These are phyloP conservation scores for Verticillium albo-atrum DNA, from an alignment of 2,329 filamentous ascomycete genomes.

Conservation along the genomic window DNA sequence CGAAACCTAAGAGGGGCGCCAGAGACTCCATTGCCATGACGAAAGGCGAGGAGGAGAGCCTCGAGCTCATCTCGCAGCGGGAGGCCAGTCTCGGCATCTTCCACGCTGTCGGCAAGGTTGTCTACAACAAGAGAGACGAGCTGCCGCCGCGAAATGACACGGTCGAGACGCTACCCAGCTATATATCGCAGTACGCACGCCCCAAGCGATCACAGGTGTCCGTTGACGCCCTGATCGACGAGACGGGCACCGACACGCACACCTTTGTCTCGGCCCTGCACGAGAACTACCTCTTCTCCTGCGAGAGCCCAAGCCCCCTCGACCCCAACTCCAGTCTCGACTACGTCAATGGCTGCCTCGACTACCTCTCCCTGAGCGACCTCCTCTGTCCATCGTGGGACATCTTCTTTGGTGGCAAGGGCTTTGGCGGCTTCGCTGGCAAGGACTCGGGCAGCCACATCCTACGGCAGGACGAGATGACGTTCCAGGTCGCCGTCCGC, in stretches of 20 bases:
- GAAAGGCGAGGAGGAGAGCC: conserved; percentile 69
- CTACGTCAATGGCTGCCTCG: conserved; percentile 78
- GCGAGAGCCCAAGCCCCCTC: conserved; percentile 49
- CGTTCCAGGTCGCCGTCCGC: conserved; percentile 84
- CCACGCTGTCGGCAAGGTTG: conserved; percentile 90
- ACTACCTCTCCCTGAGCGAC: conserved; percentile 82
- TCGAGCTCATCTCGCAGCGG: conserved; percentile 78
- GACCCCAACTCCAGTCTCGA: conserved; percentile 57
- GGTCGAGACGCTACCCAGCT: conserved; percentile 53
- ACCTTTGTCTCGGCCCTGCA: conserved; percentile 89
- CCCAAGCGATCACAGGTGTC: conserved; percentile 61
- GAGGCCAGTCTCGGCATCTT: conserved; percentile 92
- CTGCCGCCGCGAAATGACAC: conserved; percentile 32
- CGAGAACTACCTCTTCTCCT: conserved; percentile 90
- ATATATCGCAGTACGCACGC: conserved; percentile 52
- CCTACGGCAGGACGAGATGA: conserved; percentile 87
- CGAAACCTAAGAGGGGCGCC: conserved; percentile 59
- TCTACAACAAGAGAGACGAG: conserved; percentile 88
- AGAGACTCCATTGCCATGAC: conserved; percentile 61
- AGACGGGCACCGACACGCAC: conserved; percentile 85
- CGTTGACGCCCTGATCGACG: conserved; percentile 78
- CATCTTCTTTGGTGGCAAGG: conserved; percentile 59
- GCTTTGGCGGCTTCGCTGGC: conserved; percentile 43
- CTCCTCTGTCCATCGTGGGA: conserved; percentile 72
- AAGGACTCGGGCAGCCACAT: conserved; percentile 64